Evolutionary conservation across 306 rosid species (phyloP).

Genomic region (Lablab purpureus): DNA sequence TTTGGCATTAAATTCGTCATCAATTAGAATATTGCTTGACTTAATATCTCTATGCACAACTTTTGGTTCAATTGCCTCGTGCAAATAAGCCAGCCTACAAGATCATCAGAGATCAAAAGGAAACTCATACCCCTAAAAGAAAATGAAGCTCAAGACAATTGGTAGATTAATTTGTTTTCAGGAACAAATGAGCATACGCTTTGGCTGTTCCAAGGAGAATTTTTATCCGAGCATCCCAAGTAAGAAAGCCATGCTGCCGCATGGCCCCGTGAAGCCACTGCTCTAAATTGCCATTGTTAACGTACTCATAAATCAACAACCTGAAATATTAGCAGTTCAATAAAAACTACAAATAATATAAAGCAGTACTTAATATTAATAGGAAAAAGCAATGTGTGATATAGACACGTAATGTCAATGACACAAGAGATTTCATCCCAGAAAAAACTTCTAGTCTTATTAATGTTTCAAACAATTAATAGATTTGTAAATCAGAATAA

Average conservation of each 20-base stretch:
- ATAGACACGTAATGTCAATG: not conserved
- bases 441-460: not conserved
- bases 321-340: constrained; percentile 53
- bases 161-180: constrained; percentile 3
- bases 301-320: constrained; percentile 76
- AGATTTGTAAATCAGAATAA: constrained; percentile 12
- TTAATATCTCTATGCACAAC: constrained; percentile 52
- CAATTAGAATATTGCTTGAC: constrained; percentile 49
- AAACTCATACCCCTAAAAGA: not conserved
- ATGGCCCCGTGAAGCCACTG: constrained; percentile 66
- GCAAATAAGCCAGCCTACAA: constrained; percentile 82
- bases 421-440: constrained; percentile 10
- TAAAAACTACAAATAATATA: constrained; percentile 21
- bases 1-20: constrained; percentile 46
- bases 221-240: constrained; percentile 86
- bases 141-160: not conserved
- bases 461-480: constrained; percentile 11
- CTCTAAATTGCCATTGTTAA: constrained; percentile 52
- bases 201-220: constrained; percentile 86
- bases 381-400: too few species aligned
- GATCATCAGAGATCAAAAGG: constrained; percentile 32
- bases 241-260: constrained; percentile 78
- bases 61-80: constrained; percentile 52
- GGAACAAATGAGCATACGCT: constrained; percentile 61
- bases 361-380: not conserved